Percentiles rank a stretch among this genome's conserved stretches.
Evolutionary conservation across 371 early-diverging fungal species (phyloP).

Genomic region (Lichtheimia hyalospora): DNA sequence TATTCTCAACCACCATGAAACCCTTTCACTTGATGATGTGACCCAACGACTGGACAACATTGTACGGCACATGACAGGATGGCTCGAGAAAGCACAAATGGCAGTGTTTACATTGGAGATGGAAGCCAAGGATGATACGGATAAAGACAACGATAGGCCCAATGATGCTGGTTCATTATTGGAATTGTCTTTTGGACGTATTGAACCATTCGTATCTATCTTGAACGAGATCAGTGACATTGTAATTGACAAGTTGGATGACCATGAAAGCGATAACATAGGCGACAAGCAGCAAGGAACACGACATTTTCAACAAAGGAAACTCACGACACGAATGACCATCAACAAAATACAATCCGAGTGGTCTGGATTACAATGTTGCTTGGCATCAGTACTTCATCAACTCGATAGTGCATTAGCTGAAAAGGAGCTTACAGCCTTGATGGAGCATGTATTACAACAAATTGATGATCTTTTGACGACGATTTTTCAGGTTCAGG

Average conservation of each 20-base stretch:
- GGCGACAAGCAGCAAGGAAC: background rate
- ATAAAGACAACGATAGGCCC: constrained; percentile 11
- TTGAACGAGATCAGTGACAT: constrained; percentile 45
- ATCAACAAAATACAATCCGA: constrained; percentile 46
- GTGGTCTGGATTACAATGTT: constrained; percentile 48
- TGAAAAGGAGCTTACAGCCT: constrained; percentile 13
- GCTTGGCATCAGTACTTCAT: constrained; percentile 34
- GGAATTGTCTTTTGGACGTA: constrained; percentile 36
- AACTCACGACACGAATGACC: constrained; percentile 12
- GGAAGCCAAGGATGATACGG: constrained; percentile 35
- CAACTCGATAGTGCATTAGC: constrained; percentile 17
- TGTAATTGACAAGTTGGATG: constrained; percentile 30
- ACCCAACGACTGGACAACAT: constrained; percentile 33
- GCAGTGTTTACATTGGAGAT: constrained; percentile 52
- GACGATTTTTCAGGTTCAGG: constrained; percentile 44
- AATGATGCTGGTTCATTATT: constrained; percentile 41
- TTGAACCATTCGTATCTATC: constrained; percentile 47
- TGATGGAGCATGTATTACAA: constrained; percentile 27
- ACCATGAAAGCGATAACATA: constrained; percentile 16
- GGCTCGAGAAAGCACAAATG: constrained; percentile 55
- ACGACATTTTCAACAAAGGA: background rate
- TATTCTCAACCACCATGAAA: constrained; percentile 28
- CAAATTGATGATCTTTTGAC: constrained; percentile 39
- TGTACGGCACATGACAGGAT: constrained; percentile 32
- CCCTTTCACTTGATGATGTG: constrained; percentile 35